phyloP scores from a whole-genome alignment of 2,329 filamentous ascomycete species.

The Aspergillus luchuensis region DNA sequence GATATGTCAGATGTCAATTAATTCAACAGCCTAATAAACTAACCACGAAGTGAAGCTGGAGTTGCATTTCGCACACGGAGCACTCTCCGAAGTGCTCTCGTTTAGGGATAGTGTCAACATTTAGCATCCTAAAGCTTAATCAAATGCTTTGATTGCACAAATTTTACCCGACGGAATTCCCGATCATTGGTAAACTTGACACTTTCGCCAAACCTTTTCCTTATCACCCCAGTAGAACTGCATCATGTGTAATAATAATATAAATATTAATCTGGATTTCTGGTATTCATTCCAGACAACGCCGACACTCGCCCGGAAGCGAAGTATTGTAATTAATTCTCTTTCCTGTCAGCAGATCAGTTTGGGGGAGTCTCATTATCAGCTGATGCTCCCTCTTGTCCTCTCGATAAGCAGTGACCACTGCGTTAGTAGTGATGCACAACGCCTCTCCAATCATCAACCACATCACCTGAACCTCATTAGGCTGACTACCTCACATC shows the following conservation, averaged over 20 bases:
- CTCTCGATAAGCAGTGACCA: not conserved
- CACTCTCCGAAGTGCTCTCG: no score
- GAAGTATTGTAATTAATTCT: not conserved
- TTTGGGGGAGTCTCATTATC: not conserved
- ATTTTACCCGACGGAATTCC: not conserved
- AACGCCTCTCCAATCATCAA: not conserved
- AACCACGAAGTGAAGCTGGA: not conserved
- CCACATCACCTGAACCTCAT: not conserved
- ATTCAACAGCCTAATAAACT: not conserved
- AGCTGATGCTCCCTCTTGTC: not conserved
- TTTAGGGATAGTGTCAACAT: not conserved
- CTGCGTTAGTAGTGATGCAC: not conserved
- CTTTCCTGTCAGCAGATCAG: not conserved
- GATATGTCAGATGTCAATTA: slow-evolving; percentile 4
- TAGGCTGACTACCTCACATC: not conserved
- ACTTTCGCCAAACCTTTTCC: not conserved
- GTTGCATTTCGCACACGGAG: not conserved
- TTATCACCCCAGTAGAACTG: not conserved
- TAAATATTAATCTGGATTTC: not conserved
- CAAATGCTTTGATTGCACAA: not conserved
- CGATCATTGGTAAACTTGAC: not conserved
- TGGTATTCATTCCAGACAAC: not conserved
- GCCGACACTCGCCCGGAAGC: no score
- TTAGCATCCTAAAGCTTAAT: not conserved
- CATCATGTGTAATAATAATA: not conserved